Evolutionary conservation across 2,329 filamentous ascomycete species (phyloP).

Genomic region (Parascedosporium putredinis): DNA sequence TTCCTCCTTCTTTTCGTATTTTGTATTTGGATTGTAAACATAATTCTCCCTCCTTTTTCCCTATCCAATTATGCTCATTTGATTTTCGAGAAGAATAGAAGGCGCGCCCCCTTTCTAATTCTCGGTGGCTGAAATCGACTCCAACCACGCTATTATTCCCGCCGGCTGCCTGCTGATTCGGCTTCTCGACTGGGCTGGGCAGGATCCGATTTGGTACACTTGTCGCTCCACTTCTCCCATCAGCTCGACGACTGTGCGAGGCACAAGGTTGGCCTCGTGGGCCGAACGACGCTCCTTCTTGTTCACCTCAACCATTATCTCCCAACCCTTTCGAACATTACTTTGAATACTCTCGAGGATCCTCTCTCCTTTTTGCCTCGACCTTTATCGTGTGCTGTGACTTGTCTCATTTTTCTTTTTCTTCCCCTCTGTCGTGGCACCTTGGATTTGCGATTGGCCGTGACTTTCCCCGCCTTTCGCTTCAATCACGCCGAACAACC

Average conservation of each 20-base stretch:
- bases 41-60: not conserved
- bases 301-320: not conserved
- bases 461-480: not conserved
- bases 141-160: not conserved
- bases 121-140: not conserved
- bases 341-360: not conserved
- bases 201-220: not conserved
- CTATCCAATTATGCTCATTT: not conserved
- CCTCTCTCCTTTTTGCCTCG: not conserved
- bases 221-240: not conserved
- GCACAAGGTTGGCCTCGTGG: not conserved
- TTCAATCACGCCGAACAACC: not conserved
- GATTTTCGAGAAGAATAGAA: not conserved
- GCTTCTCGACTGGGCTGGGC: not conserved
- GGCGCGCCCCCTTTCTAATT: not conserved
- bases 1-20: too few species aligned
- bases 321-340: too few species aligned
- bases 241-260: not conserved
- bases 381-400: too few species aligned
- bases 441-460: not conserved
- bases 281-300: not conserved
- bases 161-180: not conserved
- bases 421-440: not conserved
- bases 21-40: not conserved
- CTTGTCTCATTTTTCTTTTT: slow-evolving; percentile 25